Percentiles rank a stretch among this genome's conserved stretches.
phyloP scores from a whole-genome alignment of 1,284 basidiomycete species.

The Cutaneotrichosporon mucoides region DNA sequence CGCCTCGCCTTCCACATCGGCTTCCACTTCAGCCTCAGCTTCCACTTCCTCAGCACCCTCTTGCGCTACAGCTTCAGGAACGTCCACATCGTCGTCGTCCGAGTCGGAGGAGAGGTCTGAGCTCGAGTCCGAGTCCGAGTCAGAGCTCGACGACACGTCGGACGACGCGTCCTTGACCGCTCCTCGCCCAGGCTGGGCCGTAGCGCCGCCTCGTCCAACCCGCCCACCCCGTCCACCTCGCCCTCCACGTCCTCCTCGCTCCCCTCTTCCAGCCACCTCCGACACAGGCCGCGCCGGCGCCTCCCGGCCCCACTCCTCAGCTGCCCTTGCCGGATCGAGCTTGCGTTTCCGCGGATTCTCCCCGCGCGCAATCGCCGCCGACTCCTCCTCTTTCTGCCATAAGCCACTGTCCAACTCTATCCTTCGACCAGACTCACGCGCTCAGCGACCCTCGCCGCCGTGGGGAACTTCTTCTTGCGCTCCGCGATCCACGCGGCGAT shows the following conservation, averaged over 20 bases:
- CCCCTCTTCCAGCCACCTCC: slow-evolving; percentile 25
- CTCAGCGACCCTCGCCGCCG: slow-evolving; percentile 62
- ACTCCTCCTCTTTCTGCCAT: slow-evolving; percentile 58
- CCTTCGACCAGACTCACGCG: slow-evolving; percentile 52
- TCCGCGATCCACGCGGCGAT: slow-evolving; percentile 81
- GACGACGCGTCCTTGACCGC: neutral
- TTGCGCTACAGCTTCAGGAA: no score
- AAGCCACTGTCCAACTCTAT: neutral
- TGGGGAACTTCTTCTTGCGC: slow-evolving; percentile 78
- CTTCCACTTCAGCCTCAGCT: neutral
- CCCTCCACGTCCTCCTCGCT: slow-evolving; percentile 13
- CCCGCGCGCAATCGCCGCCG: slow-evolving; percentile 72
- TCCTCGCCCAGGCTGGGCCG: neutral
- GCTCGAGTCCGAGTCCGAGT: slow-evolving; percentile 16
- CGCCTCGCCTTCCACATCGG: neutral
- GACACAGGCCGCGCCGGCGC: slow-evolving; percentile 33
- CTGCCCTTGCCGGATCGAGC: slow-evolving; percentile 33
- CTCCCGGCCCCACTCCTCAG: slow-evolving; percentile 43
- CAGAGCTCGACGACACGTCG: slow-evolving; percentile 4
- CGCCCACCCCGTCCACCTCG: slow-evolving; percentile 10
- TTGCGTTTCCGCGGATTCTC: slow-evolving; percentile 54
- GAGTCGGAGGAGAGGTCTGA: slow-evolving; percentile 22
- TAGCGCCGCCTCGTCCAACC: neutral
- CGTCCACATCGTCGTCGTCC: slow-evolving; percentile 9
- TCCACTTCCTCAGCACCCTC: neutral